Evolutionary conservation across 495 filamentous ascomycete genomes (phyloP), one percentile per base, ranked within the genome.

Genomic region (Penicillium taxi): DNA sequence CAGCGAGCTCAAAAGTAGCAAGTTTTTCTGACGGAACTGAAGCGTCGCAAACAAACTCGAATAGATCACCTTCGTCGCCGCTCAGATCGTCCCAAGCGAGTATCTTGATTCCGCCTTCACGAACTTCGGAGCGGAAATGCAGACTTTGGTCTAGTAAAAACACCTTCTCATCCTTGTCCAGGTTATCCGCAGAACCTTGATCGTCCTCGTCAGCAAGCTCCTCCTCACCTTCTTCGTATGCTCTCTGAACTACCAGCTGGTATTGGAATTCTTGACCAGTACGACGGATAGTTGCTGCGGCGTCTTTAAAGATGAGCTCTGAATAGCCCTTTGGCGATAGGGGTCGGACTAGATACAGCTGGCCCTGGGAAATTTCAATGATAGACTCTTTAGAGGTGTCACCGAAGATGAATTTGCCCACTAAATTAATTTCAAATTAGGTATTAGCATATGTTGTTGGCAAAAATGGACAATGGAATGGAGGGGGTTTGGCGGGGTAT

Each of bases 261-360:
- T 96, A 98, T 50, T 98, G 89, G 50, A 82, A 96, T 18, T 94
- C 85, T 58, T 93, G 87, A 2, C 82, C 87, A 6, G 93, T 96
- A 15, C 86, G 80, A 42, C 91, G 81, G 49, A 98, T 95, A 23
- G 81, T 81, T 15, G 89, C 87, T 20, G 81, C 86, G 21, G 86
- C 81, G 80, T 98, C 91, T 53, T 94, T 96, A 76, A 95, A 98
- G 61, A 98, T 94, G 49, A 96, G 84, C 60, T 98, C 93, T 1
- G 87, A 95, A 51, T 94, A 94, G 41, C 91, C 91, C 61, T 98
- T 98, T 20, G 88, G 85, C 1, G 91, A 98, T 19, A 86, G 72
- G 4, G 91, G 91, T 44, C 91, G 84, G 50, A 98, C 93, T 37
- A 98, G 82, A 56, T 94, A 98, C 20, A 98, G 85, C 64, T 96